phyloP scores from a whole-genome alignment of 2,329 filamentous ascomycete species.

The Claviceps paspali region DNA sequence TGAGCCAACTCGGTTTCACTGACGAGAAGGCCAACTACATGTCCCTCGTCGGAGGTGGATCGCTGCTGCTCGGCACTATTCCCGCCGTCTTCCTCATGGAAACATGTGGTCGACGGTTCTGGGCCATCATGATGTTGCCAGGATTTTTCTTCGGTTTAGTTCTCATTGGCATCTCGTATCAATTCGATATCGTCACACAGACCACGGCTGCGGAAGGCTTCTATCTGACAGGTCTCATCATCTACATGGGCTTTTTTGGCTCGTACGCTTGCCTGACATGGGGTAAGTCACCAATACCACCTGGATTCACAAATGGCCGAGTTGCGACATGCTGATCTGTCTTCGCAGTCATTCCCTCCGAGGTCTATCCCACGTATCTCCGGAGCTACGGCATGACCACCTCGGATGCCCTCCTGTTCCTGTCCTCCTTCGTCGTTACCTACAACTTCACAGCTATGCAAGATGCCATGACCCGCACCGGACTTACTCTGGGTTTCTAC shows the following conservation, averaged over 20 bases:
- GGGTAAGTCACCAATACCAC: conserved; percentile 18
- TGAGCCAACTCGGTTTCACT: conserved; percentile 53
- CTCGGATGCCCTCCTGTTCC: conserved; percentile 51
- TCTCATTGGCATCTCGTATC: conserved; percentile 49
- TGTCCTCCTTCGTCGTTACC: conserved; percentile 57
- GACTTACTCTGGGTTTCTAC: conserved; percentile 55
- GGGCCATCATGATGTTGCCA: conserved; percentile 57
- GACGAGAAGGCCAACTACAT: conserved; percentile 51
- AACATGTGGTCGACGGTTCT: conserved; percentile 56
- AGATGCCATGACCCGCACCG: conserved; percentile 48
- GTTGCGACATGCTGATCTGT: too few relatives aligned
- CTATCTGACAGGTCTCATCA: conserved; percentile 51
- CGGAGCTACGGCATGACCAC: conserved; percentile 61
- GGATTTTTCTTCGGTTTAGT: conserved; percentile 57
- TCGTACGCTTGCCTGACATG: conserved; percentile 49
- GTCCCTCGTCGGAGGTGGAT: conserved; percentile 56
- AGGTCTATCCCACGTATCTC: conserved; percentile 59
- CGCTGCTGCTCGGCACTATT: conserved; percentile 51
- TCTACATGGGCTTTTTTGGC: conserved; percentile 56
- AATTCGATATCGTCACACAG: conserved; percentile 31
- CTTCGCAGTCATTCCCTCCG: conserved; percentile 40
- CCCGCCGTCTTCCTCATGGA: conserved; percentile 59
- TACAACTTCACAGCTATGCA: conserved; percentile 64
- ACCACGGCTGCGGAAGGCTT: conserved; percentile 36
- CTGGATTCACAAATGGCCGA: too few relatives aligned